Conservation (phyloP, 768 basidiomycete species). For the Mycena epipterygia region DNA sequence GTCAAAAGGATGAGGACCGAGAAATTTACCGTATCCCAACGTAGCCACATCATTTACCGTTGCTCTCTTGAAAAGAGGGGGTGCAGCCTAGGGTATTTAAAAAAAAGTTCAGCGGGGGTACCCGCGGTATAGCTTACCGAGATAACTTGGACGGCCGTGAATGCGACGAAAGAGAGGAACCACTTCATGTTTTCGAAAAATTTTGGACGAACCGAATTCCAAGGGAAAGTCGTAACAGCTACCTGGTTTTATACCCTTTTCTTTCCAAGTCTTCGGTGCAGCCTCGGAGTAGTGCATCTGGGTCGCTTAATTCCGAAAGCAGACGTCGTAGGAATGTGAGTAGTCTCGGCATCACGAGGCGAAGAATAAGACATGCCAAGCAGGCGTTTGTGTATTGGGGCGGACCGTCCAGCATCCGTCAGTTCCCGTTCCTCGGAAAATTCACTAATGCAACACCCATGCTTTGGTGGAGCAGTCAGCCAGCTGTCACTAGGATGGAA, state of each 20-base stretch:
- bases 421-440: neutral
- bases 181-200: conserved; percentile 48
- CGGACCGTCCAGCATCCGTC: neutral
- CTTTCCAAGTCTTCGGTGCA: conserved; percentile 2
- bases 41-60: conserved; percentile 39
- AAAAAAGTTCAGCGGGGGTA: neutral
- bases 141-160: conserved; percentile 47
- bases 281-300: conserved; percentile 12
- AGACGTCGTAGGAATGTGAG: neutral
- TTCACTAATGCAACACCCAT: neutral
- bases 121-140: conserved; percentile 37
- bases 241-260: conserved; percentile 7
- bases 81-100: conserved; percentile 13
- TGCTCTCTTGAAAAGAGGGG: conserved; percentile 50
- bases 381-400: neutral
- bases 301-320: neutral
- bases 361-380: neutral
- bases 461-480: neutral
- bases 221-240: conserved; percentile 12
- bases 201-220: conserved; percentile 7
- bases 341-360: conserved; percentile 6
- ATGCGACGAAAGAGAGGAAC: conserved; percentile 48
- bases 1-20: neutral
- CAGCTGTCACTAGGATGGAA: conserved; percentile 9
- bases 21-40: conserved; percentile 41